Evolutionary conservation across 1,139 yeast species (phyloP), one percentile per base, ranked within the genome.

Genomic region (Protomyces gravidus): DNA sequence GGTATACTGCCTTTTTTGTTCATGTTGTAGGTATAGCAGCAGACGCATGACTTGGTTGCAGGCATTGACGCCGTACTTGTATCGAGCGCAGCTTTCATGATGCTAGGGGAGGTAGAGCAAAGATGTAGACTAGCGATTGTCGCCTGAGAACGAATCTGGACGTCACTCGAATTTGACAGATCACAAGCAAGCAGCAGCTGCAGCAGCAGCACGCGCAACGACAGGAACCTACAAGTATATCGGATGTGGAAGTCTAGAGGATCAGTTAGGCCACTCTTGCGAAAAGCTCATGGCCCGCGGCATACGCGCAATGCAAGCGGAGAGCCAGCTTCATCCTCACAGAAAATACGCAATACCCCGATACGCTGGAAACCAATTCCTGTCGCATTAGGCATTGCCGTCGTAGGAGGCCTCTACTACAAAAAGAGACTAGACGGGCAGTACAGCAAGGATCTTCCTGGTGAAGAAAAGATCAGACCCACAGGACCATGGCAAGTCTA

Each of bases 401-500:
- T 58, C 25, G 61, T 61, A 13, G 62, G 50, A 2, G 50, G 50
- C 19, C 49, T 59, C n/a, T 55, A 52, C 28, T 53, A 48, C 30
- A 45, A 60, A 48, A 48, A 60, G 39, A 30, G 26, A 26, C 23
- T 60, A 9, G 50, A 45, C 15, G 60, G 53, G 19, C 56, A 56
- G 26, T 45, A 50, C 30, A 49, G 48, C 7, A 47, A 30, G 5
- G 53, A 56, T 40, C 45, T 21, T 5, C 56, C 55, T 5, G 60
- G 51, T 9, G 45, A 39, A 11, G 60, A 60, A 27, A 49, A 47
- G 23, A 48, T 65, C n/a, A 53, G 67, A 53, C 63, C 68, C 6
- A 63, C 61, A 36, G 65, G 68, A 36, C 64, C 68, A 45, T 66
- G 68, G 69, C 64, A 65, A 61, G 81, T 90, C 62, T 89, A 88